A percentile compares a stretch with the other conserved stretches of the same genome.
Conservation (phyloP, 208 protist species). For the Leishmania martiniquensis region DNA sequence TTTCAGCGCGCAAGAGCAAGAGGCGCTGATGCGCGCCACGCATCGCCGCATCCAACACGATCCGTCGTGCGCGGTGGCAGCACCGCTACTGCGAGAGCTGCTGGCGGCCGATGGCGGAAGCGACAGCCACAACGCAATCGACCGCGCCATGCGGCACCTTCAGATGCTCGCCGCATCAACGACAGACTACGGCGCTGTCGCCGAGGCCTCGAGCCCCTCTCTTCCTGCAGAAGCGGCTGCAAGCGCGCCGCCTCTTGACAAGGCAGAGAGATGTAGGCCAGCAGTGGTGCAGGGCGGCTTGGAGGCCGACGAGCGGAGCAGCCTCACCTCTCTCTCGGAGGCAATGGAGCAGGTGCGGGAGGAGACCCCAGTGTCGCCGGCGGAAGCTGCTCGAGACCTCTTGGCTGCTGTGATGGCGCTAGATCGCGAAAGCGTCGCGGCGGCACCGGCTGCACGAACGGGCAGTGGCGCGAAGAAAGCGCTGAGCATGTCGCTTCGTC, state of each 20-base stretch:
- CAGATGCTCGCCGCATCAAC: constrained; percentile 9
- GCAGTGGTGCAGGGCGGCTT: background rate
- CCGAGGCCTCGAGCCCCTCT: background rate
- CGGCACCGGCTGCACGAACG: background rate
- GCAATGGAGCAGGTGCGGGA: background rate
- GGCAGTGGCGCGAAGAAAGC: background rate
- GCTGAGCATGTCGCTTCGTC: background rate
- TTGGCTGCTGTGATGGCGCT: constrained; percentile 23
- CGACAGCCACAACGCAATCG: background rate
- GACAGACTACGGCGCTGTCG: background rate
- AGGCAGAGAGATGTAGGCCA: background rate
- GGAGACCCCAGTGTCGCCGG: background rate
- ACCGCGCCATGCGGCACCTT: constrained; percentile 5
- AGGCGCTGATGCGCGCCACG: constrained; percentile 30
- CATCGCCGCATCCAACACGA: constrained; percentile 16
- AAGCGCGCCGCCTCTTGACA: no score
- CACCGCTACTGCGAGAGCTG: constrained; percentile 33
- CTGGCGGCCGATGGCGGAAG: constrained; percentile 7
- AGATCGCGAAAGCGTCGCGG: constrained; percentile 14
- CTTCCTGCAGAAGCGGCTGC: background rate
- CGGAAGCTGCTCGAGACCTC: constrained; percentile 24
- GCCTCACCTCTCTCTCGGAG: background rate
- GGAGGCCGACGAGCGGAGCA: background rate
- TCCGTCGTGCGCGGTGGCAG: constrained; percentile 28
- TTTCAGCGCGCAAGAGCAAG: constrained; percentile 42